Evolutionary conservation across 345 rosid genomes (phyloP).

Genomic region (Brassica incana): DNA sequence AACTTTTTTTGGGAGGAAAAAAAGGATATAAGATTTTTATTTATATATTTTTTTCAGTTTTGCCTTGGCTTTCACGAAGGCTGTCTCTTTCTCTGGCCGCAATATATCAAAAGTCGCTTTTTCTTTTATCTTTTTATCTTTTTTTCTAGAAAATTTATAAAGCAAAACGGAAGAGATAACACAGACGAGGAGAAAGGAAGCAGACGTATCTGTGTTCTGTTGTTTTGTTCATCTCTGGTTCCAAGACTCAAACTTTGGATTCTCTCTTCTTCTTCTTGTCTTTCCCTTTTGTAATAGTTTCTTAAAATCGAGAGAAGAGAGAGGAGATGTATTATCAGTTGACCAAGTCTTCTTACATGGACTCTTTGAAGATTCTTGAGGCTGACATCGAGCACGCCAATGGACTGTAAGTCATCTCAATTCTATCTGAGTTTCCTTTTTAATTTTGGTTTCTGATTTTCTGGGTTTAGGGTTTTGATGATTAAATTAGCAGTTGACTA

Average conservation of each 20-base stretch:
- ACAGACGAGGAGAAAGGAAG: conserved; percentile 22
- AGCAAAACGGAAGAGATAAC: conserved; percentile 19
- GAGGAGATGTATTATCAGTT: conserved; percentile 53
- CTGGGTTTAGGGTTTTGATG: conserved; percentile 23
- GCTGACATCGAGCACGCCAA: conserved; percentile 90
- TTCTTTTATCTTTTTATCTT: neutral
- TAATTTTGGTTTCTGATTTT: neutral
- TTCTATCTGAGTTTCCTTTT: conserved; percentile 18
- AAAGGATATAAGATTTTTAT: conserved; percentile 12
- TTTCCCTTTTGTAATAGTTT: neutral
- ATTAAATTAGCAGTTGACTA: neutral
- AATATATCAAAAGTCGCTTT: conserved; percentile 23
- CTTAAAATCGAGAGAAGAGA: neutral
- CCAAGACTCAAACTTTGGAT: conserved; percentile 21
- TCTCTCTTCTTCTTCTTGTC: conserved; percentile 18
- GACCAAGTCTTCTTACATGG: conserved; percentile 64
- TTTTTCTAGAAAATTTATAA: neutral
- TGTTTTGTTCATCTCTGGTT: conserved; percentile 19
- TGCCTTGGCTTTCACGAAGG: conserved; percentile 18
- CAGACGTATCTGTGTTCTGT: conserved; percentile 30
- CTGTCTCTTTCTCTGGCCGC: conserved; percentile 21
- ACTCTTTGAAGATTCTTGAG: conserved; percentile 74
- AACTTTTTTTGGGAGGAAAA: neutral
- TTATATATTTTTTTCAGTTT: neutral
- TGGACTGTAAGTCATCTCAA: conserved; percentile 59